Percentiles rank a stretch among this genome's conserved stretches.
Evolutionary conservation across 163 green algal genomes (phyloP).

Genomic region (Volvox carteri): DNA sequence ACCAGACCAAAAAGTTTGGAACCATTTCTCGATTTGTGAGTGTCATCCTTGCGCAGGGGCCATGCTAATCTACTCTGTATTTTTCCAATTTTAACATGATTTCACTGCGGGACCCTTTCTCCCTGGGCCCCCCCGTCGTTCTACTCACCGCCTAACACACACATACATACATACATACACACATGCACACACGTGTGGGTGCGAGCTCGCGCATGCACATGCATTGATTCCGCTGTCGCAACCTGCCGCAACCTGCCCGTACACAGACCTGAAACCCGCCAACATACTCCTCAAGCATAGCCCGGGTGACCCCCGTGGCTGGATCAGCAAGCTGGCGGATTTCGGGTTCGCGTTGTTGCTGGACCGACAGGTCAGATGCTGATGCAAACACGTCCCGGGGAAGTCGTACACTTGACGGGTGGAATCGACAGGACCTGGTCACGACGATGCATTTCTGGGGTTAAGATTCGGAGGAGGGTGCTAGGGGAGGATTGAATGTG

Average conservation of each 20-base stretch:
- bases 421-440: too few species aligned
- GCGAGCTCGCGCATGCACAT: neutral
- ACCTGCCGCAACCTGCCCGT: too few species aligned
- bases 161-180: too few species aligned
- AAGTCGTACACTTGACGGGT: too few species aligned
- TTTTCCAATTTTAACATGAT: slow-evolving; percentile 86
- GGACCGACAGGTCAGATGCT: neutral
- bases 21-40: slow-evolving; percentile 66
- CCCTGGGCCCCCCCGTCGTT: too few species aligned
- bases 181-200: neutral
- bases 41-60: slow-evolving; percentile 96
- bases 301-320: slow-evolving; percentile 32
- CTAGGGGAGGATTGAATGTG: too few species aligned
- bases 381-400: too few species aligned
- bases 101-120: too few species aligned
- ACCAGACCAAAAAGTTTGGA: slow-evolving; percentile 61
- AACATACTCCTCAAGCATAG: slow-evolving; percentile 57
- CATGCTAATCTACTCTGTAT: slow-evolving; percentile 99
- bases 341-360: slow-evolving; percentile 20
- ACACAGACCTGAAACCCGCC: slow-evolving; percentile 47
- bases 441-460: too few species aligned
- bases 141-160: too few species aligned
- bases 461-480: too few species aligned
- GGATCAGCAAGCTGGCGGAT: slow-evolving; percentile 47
- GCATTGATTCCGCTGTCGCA: too few species aligned